Base-by-base conservation (phyloP, 179 eudicot genomes). In the Sideroxylon spinosum region DNA sequence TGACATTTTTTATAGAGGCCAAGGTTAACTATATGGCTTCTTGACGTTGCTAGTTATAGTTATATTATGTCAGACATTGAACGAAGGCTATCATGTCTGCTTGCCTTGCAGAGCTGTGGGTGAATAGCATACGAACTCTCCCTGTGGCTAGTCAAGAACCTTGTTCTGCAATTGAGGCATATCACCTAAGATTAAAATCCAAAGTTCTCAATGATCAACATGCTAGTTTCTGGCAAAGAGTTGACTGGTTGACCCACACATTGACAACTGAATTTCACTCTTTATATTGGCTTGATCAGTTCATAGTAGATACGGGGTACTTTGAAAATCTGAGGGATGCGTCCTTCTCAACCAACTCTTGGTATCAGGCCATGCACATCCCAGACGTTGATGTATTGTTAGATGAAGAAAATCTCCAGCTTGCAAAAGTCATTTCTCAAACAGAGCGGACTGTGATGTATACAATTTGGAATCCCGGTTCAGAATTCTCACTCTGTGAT, bases 381-480 rank as follows among this genome's bases (percentile, higher is more conserved):
- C 74, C 86, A 4, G 86, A 83, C 0, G 72, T 37, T 48, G 79
- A 77, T 20, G 86, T 83, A 37, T 28, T 77, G 19, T 62, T 83
- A n/a, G 83, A 83, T 26, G 86, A 80, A 63, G 77, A 77, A 49
- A 78, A 83, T 74, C 83, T 77, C 55, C 80, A 76, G 62, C 55
- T 80, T 55, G 86, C 86, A n/a, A 83, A 80, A 68, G 83, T 83
- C 63, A 70, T 83, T 69, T 80, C 83, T 73, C 86, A 80, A 74
- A 37, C 71, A 19, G 81, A 83, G 49, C 71, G 65, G 52, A 77
- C 49, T 69, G 53, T 83, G 68, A 69, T 46, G 2, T 80, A 77
- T 57, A 80, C 79, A 0, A 37, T 83, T 25, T 83, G 83, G 86
- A 83, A 83, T 76, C 83, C 86, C 6, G 86, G 86, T 74, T 83